phyloP scores from a whole-genome alignment of 1,284 basidiomycete genomes.

The Takashimella koratensis region DNA sequence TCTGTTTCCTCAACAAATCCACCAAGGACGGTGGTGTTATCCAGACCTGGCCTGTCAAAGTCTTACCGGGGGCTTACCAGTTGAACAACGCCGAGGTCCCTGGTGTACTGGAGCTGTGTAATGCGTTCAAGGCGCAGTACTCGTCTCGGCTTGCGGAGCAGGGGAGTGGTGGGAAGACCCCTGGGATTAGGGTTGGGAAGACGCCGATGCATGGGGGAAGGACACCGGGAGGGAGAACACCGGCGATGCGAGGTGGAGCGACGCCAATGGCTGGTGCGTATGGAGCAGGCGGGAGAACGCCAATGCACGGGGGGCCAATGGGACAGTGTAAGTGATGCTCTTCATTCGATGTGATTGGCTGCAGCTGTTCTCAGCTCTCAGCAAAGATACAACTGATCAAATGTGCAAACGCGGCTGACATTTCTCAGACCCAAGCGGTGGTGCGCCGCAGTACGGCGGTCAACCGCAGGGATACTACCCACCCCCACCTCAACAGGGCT shows the following conservation, averaged over 20 bases:
- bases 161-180: slow-evolving; percentile 66
- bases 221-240: slow-evolving; percentile 55
- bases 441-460: neutral
- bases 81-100: slow-evolving; percentile 82
- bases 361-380: no score
- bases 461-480: slow-evolving; percentile 13
- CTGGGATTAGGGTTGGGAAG: slow-evolving; percentile 55
- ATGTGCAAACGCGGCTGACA: no score
- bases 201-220: slow-evolving; percentile 59
- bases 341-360: no score
- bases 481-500: slow-evolving; percentile 9
- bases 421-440: slow-evolving; percentile 2
- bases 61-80: slow-evolving; percentile 84
- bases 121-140: slow-evolving; percentile 89
- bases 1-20: slow-evolving; percentile 88
- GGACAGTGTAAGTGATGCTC: no score
- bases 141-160: slow-evolving; percentile 32
- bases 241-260: slow-evolving; percentile 16
- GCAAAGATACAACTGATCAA: no score
- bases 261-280: slow-evolving; percentile 19
- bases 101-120: slow-evolving; percentile 85
- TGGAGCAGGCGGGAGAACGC: slow-evolving; percentile 10
- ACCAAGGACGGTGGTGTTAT: slow-evolving; percentile 57
- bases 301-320: slow-evolving; percentile 3
- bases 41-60: slow-evolving; percentile 86